Base-by-base conservation (phyloP, 331 rosid species). In the Acacia concinna region DNA sequence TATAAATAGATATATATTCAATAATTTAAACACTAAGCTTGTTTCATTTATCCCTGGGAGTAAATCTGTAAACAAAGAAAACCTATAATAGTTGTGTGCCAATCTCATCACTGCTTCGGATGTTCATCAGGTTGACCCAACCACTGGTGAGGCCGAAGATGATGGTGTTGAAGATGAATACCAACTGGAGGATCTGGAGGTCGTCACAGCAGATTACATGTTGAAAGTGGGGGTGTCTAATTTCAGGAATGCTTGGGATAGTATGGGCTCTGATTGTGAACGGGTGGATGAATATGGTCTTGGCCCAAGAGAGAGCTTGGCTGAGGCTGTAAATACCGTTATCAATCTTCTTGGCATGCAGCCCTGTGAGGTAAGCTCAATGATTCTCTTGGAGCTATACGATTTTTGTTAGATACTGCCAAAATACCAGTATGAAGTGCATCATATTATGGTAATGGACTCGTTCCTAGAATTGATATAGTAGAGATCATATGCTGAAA, bases 231-330 rank as follows among this genome's bases (percentile, higher is more conserved):
- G 89, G 52, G 97, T 93, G 54, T 84, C 95, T 60, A 96, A 93
- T 89, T 96, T 96, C 88, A 93, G 91, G 85, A 93, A 93, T 91
- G 99, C 97, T 13, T 96, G 99, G 99, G 98, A 96, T 79, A 91
- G 85, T 81, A 81, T 96, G 88, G 97, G 90, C 31, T 83, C 89
- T 38, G 94, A 91, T 78, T 86, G 46, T 81, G 99, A 96, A 86
- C 88, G 91, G 32, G 95, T 82, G 75, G 99, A 96, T 78, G 99
- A 96, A 76, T 96, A 96, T 59, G 99, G 98, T 77, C 92, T 96
- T 81, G 99, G 99, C 73, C 97, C 96, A 4, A 88, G 99, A 85
- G 99, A 94, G 81, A 91, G 87, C 88, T 88, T 96, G 91, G 81
- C 91, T 60, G 98, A 91, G 86, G 99, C 98, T 81, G 98, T 93